Base-by-base conservation (phyloP, 2,329 filamentous ascomycete genomes). In the Tolypocladium guangdongense region DNA sequence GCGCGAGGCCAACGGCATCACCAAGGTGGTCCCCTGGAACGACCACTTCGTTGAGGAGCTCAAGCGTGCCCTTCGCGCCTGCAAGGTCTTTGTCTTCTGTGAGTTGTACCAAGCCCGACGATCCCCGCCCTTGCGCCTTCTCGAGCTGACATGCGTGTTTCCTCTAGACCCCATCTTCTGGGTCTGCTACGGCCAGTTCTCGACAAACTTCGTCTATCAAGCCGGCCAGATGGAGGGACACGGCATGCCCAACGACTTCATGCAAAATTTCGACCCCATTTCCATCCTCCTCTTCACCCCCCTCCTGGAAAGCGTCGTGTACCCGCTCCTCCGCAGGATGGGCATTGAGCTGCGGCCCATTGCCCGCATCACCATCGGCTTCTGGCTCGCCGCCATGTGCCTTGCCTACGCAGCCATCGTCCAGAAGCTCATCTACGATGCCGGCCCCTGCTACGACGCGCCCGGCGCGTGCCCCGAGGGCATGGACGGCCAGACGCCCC, bases 11-110 rank as follows among this genome's bases (percentile, higher is more conserved):
- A 70, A 79, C 55, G 71, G 74, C 52, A 72, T 66, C 61, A 64
- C 62, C 64, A 56, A 66, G 58, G 54, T 58, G 10, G 67, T 81
- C 30, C 71, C 75, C 0, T 89, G 86, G 83, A 78, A 86, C 52
- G 83, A 88, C 60, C 75, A 78, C 59, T 90, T 89, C 59, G 72
- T 90, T 50, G 84, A 87, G 3, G 86, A 90, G 63, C 71, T 90
- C 50, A 86, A 85, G 71, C 82, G 83, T 74, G 64, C 73, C 1
- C 65, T 78, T 7, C 65, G 86, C 77, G 86, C 85, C 18, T 90
- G 86, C 74, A 82, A 84, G 60, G 84, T 88, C 52, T 88, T 89
- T 57, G 63, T 77, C 57, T 83, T 84, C 63, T 83, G 61, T 64
- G 57, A 63, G 67, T 57, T 14, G 6, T 12, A 8, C 16, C 36